These are phyloP conservation scores for Raffaelea arxii DNA, from an alignment of 2,329 filamentous ascomycete species.

Conservation along the genomic window DNA sequence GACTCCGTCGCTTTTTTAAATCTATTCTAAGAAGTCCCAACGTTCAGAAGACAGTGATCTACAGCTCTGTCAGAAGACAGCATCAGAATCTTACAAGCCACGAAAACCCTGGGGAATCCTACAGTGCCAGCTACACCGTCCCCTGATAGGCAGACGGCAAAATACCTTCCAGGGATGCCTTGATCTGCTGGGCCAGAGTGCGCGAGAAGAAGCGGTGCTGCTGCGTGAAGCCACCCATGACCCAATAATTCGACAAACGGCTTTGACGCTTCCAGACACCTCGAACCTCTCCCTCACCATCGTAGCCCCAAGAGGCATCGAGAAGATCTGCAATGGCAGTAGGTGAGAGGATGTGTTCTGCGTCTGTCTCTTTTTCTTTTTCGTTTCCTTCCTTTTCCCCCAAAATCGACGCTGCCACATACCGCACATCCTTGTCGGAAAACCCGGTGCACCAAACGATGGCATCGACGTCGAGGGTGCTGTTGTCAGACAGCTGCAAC, in stretches of 20 bases:
- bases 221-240: conserved; percentile 22
- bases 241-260: conserved; percentile 14
- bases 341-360: background rate
- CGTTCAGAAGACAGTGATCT: too few relatives aligned
- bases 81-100: too few relatives aligned
- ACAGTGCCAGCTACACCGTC: too few relatives aligned
- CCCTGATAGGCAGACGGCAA: background rate
- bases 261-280: conserved; percentile 2
- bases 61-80: too few relatives aligned
- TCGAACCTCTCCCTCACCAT: conserved; percentile 3
- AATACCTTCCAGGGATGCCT: conserved; percentile 13
- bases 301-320: conserved; percentile 1
- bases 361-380: background rate
- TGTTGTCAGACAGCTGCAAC: conserved; percentile 18
- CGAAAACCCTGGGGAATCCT: too few relatives aligned
- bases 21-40: too few relatives aligned
- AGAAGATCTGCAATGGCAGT: background rate
- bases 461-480: conserved; percentile 22
- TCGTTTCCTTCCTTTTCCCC: background rate
- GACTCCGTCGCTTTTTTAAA: too few relatives aligned
- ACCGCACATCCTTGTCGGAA: conserved; percentile 3
- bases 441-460: conserved; percentile 32
- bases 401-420: background rate
- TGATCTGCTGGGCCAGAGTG: conserved; percentile 23
- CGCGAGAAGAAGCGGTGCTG: conserved; percentile 25